These are phyloP conservation scores for Citrus inodora DNA, from an alignment of 345 rosid genomes.

Conservation along the genomic window DNA sequence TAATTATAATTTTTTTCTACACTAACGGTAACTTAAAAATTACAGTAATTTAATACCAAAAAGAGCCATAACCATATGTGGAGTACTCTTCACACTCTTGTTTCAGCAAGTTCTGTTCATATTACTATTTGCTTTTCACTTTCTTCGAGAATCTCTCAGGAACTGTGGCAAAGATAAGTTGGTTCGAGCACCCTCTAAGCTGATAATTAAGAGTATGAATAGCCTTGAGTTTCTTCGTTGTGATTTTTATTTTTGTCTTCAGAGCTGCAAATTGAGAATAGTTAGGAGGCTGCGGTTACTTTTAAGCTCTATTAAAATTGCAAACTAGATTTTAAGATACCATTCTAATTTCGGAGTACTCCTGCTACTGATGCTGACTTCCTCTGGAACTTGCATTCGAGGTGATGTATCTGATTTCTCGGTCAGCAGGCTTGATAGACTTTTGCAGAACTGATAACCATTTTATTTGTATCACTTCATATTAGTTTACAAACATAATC, in stretches of 20 bases:
- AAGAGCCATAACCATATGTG: not conserved
- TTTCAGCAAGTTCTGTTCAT: not conserved
- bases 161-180: not conserved
- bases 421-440: conserved; percentile 59
- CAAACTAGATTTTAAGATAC: conserved; percentile 18
- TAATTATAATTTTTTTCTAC: too few relatives aligned
- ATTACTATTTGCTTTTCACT: not conserved
- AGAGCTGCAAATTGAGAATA: conserved; percentile 25
- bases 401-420: conserved; percentile 33
- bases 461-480: conserved; percentile 2
- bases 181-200: not conserved
- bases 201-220: conserved; percentile 4
- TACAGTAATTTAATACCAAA: too few relatives aligned
- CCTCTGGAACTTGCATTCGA: conserved; percentile 22
- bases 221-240: conserved; percentile 15
- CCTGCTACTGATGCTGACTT: conserved; percentile 9
- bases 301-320: not conserved
- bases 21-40: too few relatives aligned
- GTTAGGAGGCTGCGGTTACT: conserved; percentile 20
- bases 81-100: not conserved
- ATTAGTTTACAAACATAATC: not conserved
- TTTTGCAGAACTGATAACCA: conserved; percentile 68
- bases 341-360: conserved; percentile 23
- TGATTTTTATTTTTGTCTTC: conserved; percentile 12
- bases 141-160: not conserved